Percentiles rank a stretch among this genome's conserved stretches.
These are phyloP conservation scores for Trichosporon faecale DNA, from an alignment of 1,284 basidiomycete species.

Conservation along the genomic window DNA sequence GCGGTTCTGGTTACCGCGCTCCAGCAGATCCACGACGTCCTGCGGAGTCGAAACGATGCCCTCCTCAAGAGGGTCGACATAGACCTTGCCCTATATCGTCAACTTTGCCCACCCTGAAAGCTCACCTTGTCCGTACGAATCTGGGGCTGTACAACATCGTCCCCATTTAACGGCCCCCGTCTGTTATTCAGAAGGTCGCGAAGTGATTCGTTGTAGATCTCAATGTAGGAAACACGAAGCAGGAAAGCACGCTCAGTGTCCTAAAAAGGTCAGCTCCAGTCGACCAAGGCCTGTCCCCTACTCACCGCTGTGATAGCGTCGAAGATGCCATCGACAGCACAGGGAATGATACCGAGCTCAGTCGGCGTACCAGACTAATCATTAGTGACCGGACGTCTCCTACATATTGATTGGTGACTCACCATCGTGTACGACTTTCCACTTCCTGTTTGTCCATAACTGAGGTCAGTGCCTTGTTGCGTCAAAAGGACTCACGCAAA, in stretches of 20 bases:
- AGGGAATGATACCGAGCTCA: constrained; percentile 59
- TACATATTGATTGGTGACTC: constrained; percentile 6
- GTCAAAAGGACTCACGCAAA: constrained; percentile 41
- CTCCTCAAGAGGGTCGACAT: constrained; percentile 56
- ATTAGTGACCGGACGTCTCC: not conserved
- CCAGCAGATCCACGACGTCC: constrained; percentile 55
- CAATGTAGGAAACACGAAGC: constrained; percentile 59
- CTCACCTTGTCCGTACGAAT: constrained; percentile 50
- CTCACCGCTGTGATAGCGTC: constrained; percentile 52
- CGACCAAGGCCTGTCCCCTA: not conserved
- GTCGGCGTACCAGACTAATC: constrained; percentile 50
- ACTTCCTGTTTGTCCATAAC: constrained; percentile 54
- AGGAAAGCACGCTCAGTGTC: constrained; percentile 50
- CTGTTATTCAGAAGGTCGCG: constrained; percentile 55
- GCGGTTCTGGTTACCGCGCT: constrained; percentile 55
- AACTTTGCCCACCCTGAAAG: not conserved
- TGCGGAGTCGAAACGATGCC: constrained; percentile 56
- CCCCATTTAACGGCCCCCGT: constrained; percentile 34
- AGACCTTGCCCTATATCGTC: constrained; percentile 49
- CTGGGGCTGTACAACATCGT: constrained; percentile 41
- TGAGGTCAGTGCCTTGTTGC: constrained; percentile 6
- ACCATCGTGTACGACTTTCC: constrained; percentile 56
- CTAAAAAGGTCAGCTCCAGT: constrained; percentile 23
- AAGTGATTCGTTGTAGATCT: constrained; percentile 60
- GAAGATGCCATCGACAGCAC: constrained; percentile 59